Evolutionary conservation across 2,329 filamentous ascomycete genomes (phyloP), one percentile per base, ranked within the genome.

Genomic region (Fusarium torulosum): DNA sequence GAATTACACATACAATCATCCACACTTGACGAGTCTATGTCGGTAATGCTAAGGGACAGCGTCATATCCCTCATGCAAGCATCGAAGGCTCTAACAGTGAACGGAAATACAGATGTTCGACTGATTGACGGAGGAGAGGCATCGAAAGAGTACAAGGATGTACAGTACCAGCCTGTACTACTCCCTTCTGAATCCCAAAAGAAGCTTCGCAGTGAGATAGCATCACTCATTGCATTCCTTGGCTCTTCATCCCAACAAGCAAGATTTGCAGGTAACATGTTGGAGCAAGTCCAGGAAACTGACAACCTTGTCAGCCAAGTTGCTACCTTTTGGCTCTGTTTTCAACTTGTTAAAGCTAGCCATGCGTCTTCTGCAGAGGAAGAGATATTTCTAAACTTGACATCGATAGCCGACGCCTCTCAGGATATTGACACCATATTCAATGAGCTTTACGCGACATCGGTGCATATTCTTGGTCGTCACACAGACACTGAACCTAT

Each of bases 261-360:
- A 9, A 84, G 79, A 14, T 82, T 96, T 46, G 88, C 88, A 6
- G 83, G 83, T 19, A 86, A 88, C 21, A 86, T 97, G 78, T 80
- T 94, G 25, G 85, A 88, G 44, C 85, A 86, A 55, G 79, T 90
- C 6, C 85, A 87, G 52, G 83, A 86, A 29, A 85, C 86, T 4
- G 49, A 52, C 23, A 81, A 84, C 5, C 86, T 87, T 1, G 81
- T 87, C 19, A 81, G 83, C 35, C 86, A 89, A 66, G 78, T 95
- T 25, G 88, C 93, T 14, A 88, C 90, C 4, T 91, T 93, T 71
- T 97, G 94, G 94, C 81, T 97, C 4, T 86, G 91, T 0, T 87
- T 94, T 57, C 88, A 91, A 69, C 84, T 95, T 3, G 78, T 94
- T 10, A 89, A 89, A 72, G 83, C 86, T 5, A 82, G 84, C 9